These are phyloP conservation scores for Plectosphaerella plurivora DNA, from an alignment of 2,329 filamentous ascomycete genomes.

Conservation along the genomic window DNA sequence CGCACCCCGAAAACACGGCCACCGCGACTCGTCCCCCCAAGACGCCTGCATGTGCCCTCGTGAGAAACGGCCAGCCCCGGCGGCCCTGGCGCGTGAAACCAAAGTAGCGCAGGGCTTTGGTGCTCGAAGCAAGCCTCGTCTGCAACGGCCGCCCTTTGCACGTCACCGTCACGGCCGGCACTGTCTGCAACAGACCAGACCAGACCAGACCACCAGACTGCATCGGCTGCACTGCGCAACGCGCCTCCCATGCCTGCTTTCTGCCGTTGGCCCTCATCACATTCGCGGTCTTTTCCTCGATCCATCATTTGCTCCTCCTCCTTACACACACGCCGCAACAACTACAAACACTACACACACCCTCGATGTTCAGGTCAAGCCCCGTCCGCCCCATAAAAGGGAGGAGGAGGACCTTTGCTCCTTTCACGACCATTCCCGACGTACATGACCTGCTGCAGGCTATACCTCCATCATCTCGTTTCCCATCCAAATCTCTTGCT, in stretches of 20 bases:
- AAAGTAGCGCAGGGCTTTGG: no score
- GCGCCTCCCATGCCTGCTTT: background rate
- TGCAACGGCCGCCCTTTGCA: no score
- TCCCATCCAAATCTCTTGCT: background rate
- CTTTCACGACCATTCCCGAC: background rate
- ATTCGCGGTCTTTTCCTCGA: background rate
- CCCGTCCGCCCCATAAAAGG: constrained; percentile 1
- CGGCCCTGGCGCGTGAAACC: background rate
- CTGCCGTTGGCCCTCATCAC: background rate
- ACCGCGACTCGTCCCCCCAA: background rate
- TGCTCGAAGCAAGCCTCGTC: background rate
- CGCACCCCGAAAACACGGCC: background rate
- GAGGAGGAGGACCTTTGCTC: background rate
- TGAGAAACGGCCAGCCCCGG: background rate
- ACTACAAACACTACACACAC: no score
- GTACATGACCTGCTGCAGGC: background rate
- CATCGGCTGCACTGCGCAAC: background rate
- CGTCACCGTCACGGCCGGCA: no score
- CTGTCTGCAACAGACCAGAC: no score
- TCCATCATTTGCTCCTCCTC: background rate
- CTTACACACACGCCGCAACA: no score
- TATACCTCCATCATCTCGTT: background rate
- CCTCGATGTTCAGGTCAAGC: no score
- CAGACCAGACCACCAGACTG: no score
- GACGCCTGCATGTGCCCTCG: no score